These are phyloP conservation scores for Pleurotus pulmonarius DNA, from an alignment of 768 basidiomycete genomes.

Conservation along the genomic window DNA sequence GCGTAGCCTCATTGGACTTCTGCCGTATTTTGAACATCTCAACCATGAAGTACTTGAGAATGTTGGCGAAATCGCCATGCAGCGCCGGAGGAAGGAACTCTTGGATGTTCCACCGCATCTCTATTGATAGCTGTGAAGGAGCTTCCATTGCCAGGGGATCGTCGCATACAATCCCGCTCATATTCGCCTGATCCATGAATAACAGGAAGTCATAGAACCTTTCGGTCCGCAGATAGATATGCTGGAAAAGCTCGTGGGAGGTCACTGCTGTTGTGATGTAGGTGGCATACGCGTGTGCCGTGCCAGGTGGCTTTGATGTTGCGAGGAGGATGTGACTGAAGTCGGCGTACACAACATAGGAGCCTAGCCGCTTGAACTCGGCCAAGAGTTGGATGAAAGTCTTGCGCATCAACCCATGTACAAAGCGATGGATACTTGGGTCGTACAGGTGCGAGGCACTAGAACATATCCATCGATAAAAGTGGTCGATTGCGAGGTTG, in stretches of 20 bases:
- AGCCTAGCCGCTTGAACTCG: constrained; percentile 93
- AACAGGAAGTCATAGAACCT: constrained; percentile 91
- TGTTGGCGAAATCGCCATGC: constrained; percentile 69
- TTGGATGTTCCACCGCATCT: constrained; percentile 92
- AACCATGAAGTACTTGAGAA: constrained; percentile 80
- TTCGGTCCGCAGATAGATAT: constrained; percentile 81
- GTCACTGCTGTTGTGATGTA: constrained; percentile 94
- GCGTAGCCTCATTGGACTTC: constrained; percentile 50
- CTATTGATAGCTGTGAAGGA: constrained; percentile 64
- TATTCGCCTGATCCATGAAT: constrained; percentile 95
- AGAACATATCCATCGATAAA: constrained; percentile 97
- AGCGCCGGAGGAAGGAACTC: constrained; percentile 82
- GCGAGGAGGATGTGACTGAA: constrained; percentile 87
- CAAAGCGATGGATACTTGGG: constrained; percentile 86
- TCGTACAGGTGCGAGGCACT: constrained; percentile 86
- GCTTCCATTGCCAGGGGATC: constrained; percentile 68
- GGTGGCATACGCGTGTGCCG: constrained; percentile 92
- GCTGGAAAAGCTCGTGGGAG: constrained; percentile 93
- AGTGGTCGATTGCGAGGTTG: constrained; percentile 79
- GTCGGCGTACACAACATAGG: constrained; percentile 90
- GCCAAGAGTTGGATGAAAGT: constrained; percentile 95
- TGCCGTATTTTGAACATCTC: constrained; percentile 78
- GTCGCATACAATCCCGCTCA: constrained; percentile 84
- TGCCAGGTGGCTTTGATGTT: constrained; percentile 94
- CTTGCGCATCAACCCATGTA: constrained; percentile 96